Conservation (phyloP, 2,329 filamentous ascomycete genomes). For the Xylaria sp. region DNA sequence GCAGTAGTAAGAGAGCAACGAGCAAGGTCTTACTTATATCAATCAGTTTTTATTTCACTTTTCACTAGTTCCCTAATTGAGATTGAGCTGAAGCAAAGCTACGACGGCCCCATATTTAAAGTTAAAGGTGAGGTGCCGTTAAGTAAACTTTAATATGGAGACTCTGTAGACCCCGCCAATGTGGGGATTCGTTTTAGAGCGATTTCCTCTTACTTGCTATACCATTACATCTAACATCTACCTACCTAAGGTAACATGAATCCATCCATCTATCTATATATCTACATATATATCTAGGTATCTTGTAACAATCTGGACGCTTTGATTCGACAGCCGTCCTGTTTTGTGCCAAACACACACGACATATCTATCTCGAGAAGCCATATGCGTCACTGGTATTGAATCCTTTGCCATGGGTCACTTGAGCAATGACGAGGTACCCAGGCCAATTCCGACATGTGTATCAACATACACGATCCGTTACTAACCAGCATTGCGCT, state of each 20-base stretch:
- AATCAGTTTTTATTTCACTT: neutral
- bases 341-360: neutral
- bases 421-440: slow-evolving; percentile 70
- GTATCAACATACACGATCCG: neutral
- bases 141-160: too few relatives aligned
- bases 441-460: neutral
- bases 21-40: neutral
- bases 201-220: too few relatives aligned
- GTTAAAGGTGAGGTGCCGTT: too few relatives aligned
- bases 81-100: too few relatives aligned
- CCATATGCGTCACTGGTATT: neutral
- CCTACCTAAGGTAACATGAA: too few relatives aligned
- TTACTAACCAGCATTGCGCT: slow-evolving; percentile 21
- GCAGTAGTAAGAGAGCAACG: neutral
- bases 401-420: slow-evolving; percentile 54
- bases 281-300: too few relatives aligned
- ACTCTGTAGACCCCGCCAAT: slow-evolving; percentile 6
- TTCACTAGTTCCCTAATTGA: too few relatives aligned
- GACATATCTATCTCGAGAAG: neutral
- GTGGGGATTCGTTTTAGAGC: slow-evolving; percentile 3
- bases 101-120: slow-evolving; percentile 12
- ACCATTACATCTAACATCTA: too few relatives aligned
- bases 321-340: neutral
- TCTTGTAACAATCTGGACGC: neutral
- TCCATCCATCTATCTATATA: too few relatives aligned